phyloP scores from a whole-genome alignment of 192 early-diverging fungal genomes.

The Backusella morwellensis region DNA sequence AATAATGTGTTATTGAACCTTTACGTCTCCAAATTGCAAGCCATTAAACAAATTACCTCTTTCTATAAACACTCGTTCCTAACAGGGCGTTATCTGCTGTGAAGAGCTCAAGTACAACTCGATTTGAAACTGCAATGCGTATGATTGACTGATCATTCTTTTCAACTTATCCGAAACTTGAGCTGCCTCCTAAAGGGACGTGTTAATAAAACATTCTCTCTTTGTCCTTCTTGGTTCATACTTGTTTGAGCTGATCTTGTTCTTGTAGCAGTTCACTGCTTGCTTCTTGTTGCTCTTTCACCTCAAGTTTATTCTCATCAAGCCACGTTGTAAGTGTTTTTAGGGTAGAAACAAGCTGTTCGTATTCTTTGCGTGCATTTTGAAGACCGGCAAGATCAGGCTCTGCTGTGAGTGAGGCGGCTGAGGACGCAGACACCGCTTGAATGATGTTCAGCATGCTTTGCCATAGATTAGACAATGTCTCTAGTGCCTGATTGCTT shows the following conservation, averaged over 20 bases:
- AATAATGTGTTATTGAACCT: too few species aligned
- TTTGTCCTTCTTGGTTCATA: not conserved
- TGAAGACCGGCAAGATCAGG: conserved; percentile 19
- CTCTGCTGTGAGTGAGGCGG: conserved; percentile 14
- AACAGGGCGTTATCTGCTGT: not conserved
- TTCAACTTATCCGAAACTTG: conserved; percentile 13
- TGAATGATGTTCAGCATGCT: conserved; percentile 21
- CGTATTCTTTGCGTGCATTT: conserved; percentile 22
- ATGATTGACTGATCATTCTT: conserved; percentile 21
- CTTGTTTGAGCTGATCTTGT: conserved; percentile 9
- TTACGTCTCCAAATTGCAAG: not conserved
- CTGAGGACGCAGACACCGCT: not conserved
- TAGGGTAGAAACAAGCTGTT: conserved; percentile 5
- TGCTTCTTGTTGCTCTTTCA: not conserved
- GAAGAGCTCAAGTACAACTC: conserved; percentile 26
- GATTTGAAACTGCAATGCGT: conserved; percentile 30
- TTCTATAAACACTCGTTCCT: not conserved
- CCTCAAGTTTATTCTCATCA: not conserved
- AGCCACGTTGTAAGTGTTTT: conserved; percentile 3
- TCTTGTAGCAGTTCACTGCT: not conserved
- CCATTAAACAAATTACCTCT: too few species aligned
- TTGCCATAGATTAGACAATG: conserved; percentile 21
- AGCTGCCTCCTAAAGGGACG: not conserved
- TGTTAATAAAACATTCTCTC: not conserved
- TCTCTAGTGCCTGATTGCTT: conserved; percentile 14